Evolutionary conservation across 768 basidiomycete species (phyloP), one percentile per base, ranked within the genome.

Genomic region (Boletus vermiculosoides): DNA sequence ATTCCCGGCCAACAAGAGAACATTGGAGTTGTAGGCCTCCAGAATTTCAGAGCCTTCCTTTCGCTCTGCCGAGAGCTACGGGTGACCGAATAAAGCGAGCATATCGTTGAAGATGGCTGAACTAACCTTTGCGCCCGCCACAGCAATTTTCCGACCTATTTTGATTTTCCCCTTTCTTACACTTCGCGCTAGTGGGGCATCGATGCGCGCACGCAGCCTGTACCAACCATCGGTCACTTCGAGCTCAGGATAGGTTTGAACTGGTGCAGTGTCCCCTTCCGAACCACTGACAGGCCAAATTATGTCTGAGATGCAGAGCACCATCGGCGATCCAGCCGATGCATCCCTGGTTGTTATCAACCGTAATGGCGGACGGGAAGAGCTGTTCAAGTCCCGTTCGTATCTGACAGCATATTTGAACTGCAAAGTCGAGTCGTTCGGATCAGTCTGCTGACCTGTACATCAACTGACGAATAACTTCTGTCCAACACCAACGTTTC

Each of bases 181-280:
- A 2, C 92, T 95, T 44, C 88, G 80, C 3, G 79, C 79, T 22
- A 99, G 76, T 4, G 89, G 82, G 20, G 74, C 73, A 71, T 98
- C 97, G 13, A 92, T 77, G 45, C 79, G 79, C 0, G 93, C 90
- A 15, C 85, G 83, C 8, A 98, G 77, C 30, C 86, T 77, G 65
- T 99, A 99, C 97, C 97, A 99, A 15, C 97, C 97, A 67, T 99
- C 97, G 0, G 94, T 94, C n/a, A 98, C 75, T 71, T 98, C 97
- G 7, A 99, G 72, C 60, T 86, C 82, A 0, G 87, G 82, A 62
- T 78, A 71, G 3, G 75, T 66, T 23, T 74, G 74, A 28, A 72
- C 64, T 5, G 74, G 63, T 20, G 71, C 50, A 4, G 75, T 75
- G 31, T 79, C 73, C 1, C 78, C 75, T 25, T 74, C 70, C 3